Evolutionary conservation across 805 yeast genomes (phyloP).

Genomic region (Kurtzmaniella cleridarum): DNA sequence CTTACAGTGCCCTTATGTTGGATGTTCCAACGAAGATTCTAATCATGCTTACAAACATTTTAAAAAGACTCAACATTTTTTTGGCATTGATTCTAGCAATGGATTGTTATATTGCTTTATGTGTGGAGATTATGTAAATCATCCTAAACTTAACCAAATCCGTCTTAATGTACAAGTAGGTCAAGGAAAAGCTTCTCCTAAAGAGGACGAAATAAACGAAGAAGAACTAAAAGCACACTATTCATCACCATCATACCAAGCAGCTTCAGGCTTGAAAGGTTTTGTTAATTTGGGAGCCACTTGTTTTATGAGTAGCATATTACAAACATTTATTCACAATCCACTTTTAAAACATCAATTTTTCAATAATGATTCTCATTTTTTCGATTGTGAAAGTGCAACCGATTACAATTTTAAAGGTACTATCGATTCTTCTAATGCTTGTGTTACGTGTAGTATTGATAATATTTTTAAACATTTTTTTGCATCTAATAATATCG

Average conservation of each 20-base stretch:
- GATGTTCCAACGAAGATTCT: conserved; percentile 47
- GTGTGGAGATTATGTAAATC: conserved; percentile 70
- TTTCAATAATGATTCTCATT: conserved; percentile 64
- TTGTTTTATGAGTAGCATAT: conserved; percentile 91
- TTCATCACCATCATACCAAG: conserved; percentile 42
- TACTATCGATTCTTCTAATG: conserved; percentile 22
- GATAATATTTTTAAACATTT: conserved; percentile 74
- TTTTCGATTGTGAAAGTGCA: conserved; percentile 40
- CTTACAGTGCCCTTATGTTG: conserved; percentile 72
- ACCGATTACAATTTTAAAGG: conserved; percentile 17
- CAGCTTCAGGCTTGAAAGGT: conserved; percentile 79
- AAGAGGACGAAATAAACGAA: conserved; percentile 1
- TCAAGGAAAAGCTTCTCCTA: background rate
- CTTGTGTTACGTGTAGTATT: conserved; percentile 81
- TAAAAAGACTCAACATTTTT: conserved; percentile 28
- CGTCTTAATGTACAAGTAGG: conserved; percentile 21
- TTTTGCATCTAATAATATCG: conserved; percentile 54
- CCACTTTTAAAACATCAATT: conserved; percentile 79
- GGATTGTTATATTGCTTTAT: conserved; percentile 74
- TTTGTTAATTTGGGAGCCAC: conserved; percentile 94
- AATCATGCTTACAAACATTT: conserved; percentile 30
- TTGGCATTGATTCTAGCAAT: conserved; percentile 55
- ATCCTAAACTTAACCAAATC: conserved; percentile 50
- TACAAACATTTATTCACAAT: conserved; percentile 86
- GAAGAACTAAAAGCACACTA: conserved; percentile 9